phyloP scores from a whole-genome alignment of 495 filamentous ascomycete species.

The Penicillium odoratum region DNA sequence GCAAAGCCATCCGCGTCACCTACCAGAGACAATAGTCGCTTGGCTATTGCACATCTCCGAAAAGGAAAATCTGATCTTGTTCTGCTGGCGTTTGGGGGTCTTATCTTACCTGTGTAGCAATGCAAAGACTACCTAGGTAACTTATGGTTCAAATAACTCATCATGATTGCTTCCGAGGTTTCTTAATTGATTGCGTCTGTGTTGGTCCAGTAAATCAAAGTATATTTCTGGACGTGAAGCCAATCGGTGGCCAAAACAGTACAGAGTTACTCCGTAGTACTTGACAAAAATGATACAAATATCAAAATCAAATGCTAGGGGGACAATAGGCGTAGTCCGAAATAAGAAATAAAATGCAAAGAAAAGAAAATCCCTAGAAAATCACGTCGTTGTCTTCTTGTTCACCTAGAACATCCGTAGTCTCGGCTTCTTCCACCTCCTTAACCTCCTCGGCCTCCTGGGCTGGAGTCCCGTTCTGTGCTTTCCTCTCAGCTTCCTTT shows the following conservation, averaged over 20 bases:
- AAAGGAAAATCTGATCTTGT: conserved; percentile 16
- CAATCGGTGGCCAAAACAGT: conserved; percentile 5
- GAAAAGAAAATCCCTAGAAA: conserved; percentile 57
- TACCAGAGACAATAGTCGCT: conserved; percentile 78
- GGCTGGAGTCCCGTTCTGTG: conserved; percentile 24
- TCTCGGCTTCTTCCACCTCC: conserved; percentile 44
- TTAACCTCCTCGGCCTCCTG: background rate
- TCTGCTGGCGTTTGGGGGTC: conserved; percentile 38
- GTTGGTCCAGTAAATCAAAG: background rate
- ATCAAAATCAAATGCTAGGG: conserved; percentile 19
- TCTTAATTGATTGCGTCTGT: background rate
- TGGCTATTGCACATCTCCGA: background rate
- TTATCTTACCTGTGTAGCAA: conserved; percentile 22
- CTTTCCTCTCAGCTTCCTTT: conserved; percentile 35
- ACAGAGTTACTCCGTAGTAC: conserved; percentile 5
- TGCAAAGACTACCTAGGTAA: conserved; percentile 14
- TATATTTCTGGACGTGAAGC: background rate
- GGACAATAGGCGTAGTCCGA: conserved; percentile 13
- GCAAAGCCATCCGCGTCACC: conserved; percentile 74
- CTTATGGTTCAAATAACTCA: background rate
- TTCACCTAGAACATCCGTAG: conserved; percentile 73
- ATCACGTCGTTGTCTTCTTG: conserved; percentile 94
- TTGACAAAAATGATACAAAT: conserved; percentile 24
- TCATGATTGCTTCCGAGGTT: background rate
- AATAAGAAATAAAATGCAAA: conserved; percentile 7